A percentile compares a stretch with the other conserved stretches of the same genome.
Conservation (phyloP, 2,329 filamentous ascomycete genomes). For the Penicillium sclerotigenum region DNA sequence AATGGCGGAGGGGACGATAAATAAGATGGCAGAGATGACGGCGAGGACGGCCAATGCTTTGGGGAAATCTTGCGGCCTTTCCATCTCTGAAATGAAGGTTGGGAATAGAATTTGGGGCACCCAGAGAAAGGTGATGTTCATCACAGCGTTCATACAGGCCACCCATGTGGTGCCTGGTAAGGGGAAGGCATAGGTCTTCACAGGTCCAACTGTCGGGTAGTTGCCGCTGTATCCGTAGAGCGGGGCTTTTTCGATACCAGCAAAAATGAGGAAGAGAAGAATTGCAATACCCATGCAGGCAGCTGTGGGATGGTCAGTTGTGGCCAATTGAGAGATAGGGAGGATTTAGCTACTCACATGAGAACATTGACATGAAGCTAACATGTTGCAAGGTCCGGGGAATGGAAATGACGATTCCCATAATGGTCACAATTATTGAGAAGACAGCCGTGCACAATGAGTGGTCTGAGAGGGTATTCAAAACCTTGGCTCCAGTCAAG, state of each 20-base stretch:
- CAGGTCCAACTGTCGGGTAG: constrained; percentile 45
- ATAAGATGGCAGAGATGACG: constrained; percentile 46
- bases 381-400: constrained; percentile 49
- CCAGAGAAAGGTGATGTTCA: constrained; percentile 53
- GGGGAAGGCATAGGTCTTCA: constrained; percentile 50
- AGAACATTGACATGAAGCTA: constrained; percentile 53
- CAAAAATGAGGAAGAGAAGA: constrained; percentile 50
- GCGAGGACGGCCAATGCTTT: constrained; percentile 49
- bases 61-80: constrained; percentile 50
- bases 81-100: constrained; percentile 52
- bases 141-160: constrained; percentile 49
- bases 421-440: constrained; percentile 46
- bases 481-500: constrained; percentile 49
- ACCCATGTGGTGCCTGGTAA: constrained; percentile 48
- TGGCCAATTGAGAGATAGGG: no score
- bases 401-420: constrained; percentile 48
- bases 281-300: constrained; percentile 50
- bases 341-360: constrained; percentile 22
- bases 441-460: constrained; percentile 51
- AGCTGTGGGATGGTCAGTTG: constrained; percentile 23
- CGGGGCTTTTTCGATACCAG: constrained; percentile 47
- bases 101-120: constrained; percentile 53
- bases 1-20: constrained; percentile 50
- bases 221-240: constrained; percentile 47
- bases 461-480: constrained; percentile 51